Base-by-base conservation (phyloP, 2,329 filamentous ascomycete genomes). In the Scedosporium dehoogii region DNA sequence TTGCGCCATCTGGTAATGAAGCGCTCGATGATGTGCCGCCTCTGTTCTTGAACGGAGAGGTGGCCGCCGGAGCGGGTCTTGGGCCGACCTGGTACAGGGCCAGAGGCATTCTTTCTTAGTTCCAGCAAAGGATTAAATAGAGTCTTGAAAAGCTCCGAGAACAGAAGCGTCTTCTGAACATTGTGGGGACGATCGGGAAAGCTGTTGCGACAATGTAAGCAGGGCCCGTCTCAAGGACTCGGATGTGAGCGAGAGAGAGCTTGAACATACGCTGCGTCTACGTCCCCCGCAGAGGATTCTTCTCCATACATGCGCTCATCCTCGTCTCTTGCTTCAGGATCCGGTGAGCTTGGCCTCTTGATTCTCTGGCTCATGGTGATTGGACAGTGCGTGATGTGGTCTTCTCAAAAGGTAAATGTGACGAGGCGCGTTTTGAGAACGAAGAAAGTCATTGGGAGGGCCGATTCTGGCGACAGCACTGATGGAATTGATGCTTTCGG, bases 1-100 rank as follows among this genome's bases (percentile, higher is more conserved):
- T 85, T 85, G 46, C 92, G 85, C 94, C 94, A 99, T 72, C 85
- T 83, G 14, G 84, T 82, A 67, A 99, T 91, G 76, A 96, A 99
- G 6, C 88, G 81, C 62, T 92, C 85, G 66, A 99, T 91, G 67
- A 97, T 89, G 68, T 86, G 85, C 0, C 89, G 84, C 44, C 91
- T 85, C 65, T 89, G 83, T 72, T 97, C 92, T 67, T 93, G 85
- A 0, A 91, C 87, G 3, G 86, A 87, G 7, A 85, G 77, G 61
- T 85, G 4, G 7, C 86, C 84, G 66, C 85, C 78, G 0, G 84
- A 82, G 0, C 85, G 87, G 62, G 78, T 75, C 71, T 86, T 89
- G 65, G 77, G 76, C 42, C 84, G 81, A 27, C 80, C 76, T 7
- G 79, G 73, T 1, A 78, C 77, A 3, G 80, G 78, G 0, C 83